A percentile compares a stretch with the other conserved stretches of the same genome.
Evolutionary conservation across 83 land plant species (phyloP).

Genomic region (Diphasiastrum complanatum): DNA sequence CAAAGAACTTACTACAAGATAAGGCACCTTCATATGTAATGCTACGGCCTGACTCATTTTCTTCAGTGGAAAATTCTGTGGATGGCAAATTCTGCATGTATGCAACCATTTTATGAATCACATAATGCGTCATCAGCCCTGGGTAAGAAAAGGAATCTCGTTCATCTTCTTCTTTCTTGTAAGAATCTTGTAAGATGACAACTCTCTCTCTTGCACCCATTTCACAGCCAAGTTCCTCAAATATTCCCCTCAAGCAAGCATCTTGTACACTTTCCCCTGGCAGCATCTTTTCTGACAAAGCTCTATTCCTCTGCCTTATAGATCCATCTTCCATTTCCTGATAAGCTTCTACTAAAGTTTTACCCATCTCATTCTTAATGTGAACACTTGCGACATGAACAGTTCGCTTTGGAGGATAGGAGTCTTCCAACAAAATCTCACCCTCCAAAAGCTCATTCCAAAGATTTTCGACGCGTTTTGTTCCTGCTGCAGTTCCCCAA

Average conservation of each 20-base stretch:
- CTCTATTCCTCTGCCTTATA: constrained; percentile 46
- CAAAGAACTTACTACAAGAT: no score
- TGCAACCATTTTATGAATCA: constrained; percentile 74
- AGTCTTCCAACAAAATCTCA: constrained; percentile 55
- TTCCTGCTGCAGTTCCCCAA: constrained; percentile 69
- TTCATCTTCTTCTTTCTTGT: constrained; percentile 58
- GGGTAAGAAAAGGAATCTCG: constrained; percentile 74
- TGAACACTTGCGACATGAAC: constrained; percentile 74
- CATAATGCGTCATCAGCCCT: constrained; percentile 72
- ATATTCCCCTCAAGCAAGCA: constrained; percentile 62
- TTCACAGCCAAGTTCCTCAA: constrained; percentile 70
- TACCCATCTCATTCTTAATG: constrained; percentile 35
- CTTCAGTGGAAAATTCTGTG: constrained; percentile 61
- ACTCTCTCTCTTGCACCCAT: constrained; percentile 33
- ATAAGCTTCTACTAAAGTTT: constrained; percentile 54
- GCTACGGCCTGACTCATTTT: no score
- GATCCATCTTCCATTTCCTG: constrained; percentile 79
- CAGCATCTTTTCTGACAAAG: constrained; percentile 94
- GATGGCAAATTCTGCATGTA: constrained; percentile 54
- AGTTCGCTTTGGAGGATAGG: constrained; percentile 57
- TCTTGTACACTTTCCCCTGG: constrained; percentile 62
- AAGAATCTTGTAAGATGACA: constrained; percentile 47
- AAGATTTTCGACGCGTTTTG: constrained; percentile 69
- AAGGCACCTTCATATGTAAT: no score
- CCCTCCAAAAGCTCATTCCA: constrained; percentile 70